A percentile compares a stretch with the other conserved stretches of the same genome.
phyloP scores from a whole-genome alignment of 495 filamentous ascomycete genomes.

The Glarea lozoyensis region DNA sequence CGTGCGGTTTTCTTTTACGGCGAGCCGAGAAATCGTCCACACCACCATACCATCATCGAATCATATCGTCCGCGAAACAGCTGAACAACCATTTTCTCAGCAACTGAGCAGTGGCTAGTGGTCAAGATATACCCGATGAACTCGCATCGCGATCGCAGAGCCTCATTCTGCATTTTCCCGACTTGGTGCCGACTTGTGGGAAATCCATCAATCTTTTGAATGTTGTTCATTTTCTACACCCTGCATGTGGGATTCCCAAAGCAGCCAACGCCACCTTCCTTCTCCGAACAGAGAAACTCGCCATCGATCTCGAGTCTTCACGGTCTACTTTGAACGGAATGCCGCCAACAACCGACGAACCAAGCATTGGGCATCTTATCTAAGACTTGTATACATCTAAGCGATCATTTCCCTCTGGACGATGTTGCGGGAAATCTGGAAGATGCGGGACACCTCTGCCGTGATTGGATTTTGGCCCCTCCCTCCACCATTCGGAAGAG shows the following conservation, averaged over 20 bases:
- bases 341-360: too few relatives aligned
- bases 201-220: not conserved
- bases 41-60: constrained; percentile 6
- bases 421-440: too few relatives aligned
- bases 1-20: constrained; percentile 10
- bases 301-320: too few relatives aligned
- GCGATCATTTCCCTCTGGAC: too few relatives aligned
- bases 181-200: not conserved
- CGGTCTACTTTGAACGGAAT: too few relatives aligned
- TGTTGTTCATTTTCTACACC: not conserved
- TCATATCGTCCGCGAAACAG: not conserved
- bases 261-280: not conserved
- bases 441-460: too few relatives aligned
- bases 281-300: too few relatives aligned
- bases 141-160: constrained; percentile 4
- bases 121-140: constrained; percentile 9
- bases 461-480: too few relatives aligned
- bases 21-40: not conserved
- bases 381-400: too few relatives aligned
- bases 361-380: too few relatives aligned
- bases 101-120: not conserved
- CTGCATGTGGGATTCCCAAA: not conserved
- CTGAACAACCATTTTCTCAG: not conserved
- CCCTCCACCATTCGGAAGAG: too few relatives aligned
- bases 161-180: constrained; percentile 7